Evolutionary conservation across 495 filamentous ascomycete genomes (phyloP).

Genomic region (Neurospora sp.): DNA sequence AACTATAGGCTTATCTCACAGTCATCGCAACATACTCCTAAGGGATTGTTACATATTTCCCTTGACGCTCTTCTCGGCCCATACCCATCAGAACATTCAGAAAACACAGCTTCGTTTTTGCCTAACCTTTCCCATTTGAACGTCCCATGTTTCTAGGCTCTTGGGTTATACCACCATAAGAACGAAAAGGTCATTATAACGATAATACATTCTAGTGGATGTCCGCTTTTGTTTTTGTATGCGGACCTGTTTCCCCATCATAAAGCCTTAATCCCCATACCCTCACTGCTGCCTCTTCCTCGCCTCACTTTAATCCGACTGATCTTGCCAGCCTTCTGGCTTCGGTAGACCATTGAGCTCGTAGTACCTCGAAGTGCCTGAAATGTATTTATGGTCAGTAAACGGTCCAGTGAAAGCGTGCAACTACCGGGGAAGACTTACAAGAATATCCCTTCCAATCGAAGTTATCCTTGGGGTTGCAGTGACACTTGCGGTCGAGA

Average conservation of each 20-base stretch:
- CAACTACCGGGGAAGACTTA: constrained; percentile 35
- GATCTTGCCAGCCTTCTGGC: constrained; percentile 70
- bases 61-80: not conserved
- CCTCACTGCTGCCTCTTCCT: not conserved
- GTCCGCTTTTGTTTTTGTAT: not conserved
- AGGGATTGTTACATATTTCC: not conserved
- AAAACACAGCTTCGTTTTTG: not conserved
- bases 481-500: constrained; percentile 77
- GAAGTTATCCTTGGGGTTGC: constrained; percentile 94
- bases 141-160: not conserved
- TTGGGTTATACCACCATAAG: not conserved
- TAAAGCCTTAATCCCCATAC: not conserved
- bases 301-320: constrained; percentile 42
- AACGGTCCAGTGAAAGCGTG: not conserved
- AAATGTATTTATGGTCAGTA: constrained; percentile 5
- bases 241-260: not conserved
- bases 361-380: constrained; percentile 74
- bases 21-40: not conserved
- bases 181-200: not conserved
- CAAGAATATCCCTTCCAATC: constrained; percentile 98
- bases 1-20: not conserved
- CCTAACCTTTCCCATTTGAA: not conserved
- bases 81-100: not conserved
- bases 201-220: not conserved
- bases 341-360: constrained; percentile 68